Evolutionary conservation across 2,329 filamentous ascomycete genomes (phyloP).

Genomic region (Penicillium decumbens): DNA sequence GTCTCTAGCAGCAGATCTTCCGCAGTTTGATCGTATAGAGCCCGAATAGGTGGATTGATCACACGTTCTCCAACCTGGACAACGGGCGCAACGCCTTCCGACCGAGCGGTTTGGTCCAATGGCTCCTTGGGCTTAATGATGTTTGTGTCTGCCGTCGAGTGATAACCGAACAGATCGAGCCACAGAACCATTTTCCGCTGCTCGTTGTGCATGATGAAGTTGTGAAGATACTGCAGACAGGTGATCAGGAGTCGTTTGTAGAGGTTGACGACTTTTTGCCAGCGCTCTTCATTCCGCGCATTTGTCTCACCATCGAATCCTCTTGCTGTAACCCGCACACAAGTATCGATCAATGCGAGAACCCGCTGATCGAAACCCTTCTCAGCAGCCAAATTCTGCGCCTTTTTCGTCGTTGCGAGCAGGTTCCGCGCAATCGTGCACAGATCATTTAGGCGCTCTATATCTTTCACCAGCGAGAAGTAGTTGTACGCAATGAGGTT

Average conservation of each 20-base stretch:
- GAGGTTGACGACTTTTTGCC: slow-evolving; percentile 61
- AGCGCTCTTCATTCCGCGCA: slow-evolving; percentile 58
- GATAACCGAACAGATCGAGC: slow-evolving; percentile 60
- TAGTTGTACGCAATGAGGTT: slow-evolving; percentile 59
- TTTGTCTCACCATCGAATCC: slow-evolving; percentile 62
- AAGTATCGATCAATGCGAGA: slow-evolving; percentile 58
- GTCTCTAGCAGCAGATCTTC: slow-evolving; percentile 43
- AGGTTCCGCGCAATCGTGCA: slow-evolving; percentile 60
- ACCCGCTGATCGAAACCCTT: slow-evolving; percentile 58
- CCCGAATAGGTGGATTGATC: slow-evolving; percentile 40
- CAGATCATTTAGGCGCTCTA: slow-evolving; percentile 59
- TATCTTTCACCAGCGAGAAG: slow-evolving; percentile 55
- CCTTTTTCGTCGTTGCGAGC: slow-evolving; percentile 56
- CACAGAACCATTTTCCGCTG: slow-evolving; percentile 61
- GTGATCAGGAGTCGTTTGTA: slow-evolving; percentile 64
- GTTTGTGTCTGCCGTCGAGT: slow-evolving; percentile 45
- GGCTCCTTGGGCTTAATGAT: slow-evolving; percentile 44
- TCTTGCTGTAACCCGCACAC: slow-evolving; percentile 59
- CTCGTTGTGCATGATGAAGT: slow-evolving; percentile 62
- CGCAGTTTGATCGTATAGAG: slow-evolving; percentile 42
- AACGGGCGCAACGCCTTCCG: slow-evolving; percentile 40
- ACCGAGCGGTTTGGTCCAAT: slow-evolving; percentile 34
- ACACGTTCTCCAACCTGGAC: slow-evolving; percentile 43
- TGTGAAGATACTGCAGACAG: slow-evolving; percentile 63
- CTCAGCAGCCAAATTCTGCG: slow-evolving; percentile 60